phyloP scores from a whole-genome alignment of 2,329 filamentous ascomycete species.

The Calonectria pauciramosa region DNA sequence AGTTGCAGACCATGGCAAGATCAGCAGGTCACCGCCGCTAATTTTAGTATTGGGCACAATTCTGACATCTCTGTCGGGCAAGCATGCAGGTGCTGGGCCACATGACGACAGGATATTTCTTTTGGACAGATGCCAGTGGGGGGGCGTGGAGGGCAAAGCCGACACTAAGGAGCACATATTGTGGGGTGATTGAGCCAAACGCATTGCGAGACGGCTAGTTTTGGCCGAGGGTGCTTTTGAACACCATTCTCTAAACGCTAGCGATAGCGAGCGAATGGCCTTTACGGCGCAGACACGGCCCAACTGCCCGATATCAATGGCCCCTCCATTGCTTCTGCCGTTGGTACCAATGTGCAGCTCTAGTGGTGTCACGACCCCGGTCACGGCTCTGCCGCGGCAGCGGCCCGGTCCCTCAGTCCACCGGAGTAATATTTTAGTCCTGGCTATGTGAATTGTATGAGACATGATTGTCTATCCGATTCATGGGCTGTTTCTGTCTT shows the following conservation, averaged over 20 bases:
- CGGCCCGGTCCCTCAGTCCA: not conserved
- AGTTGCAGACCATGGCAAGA: not conserved
- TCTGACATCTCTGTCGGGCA: not conserved
- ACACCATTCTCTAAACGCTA: not conserved
- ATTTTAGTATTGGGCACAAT: not conserved
- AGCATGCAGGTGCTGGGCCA: not conserved
- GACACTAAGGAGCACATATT: not conserved
- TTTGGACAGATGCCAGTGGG: not conserved
- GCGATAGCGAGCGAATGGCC: not conserved
- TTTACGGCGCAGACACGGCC: not conserved
- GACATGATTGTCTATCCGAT: not conserved
- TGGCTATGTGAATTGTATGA: not conserved
- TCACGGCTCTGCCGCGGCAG: not conserved
- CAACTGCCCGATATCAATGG: not conserved
- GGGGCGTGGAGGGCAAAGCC: not conserved
- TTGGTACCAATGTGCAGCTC: not conserved
- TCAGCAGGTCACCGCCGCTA: not conserved
- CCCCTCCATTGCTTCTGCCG: not conserved
- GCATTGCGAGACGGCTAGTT: not conserved
- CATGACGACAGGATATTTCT: not conserved
- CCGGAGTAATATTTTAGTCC: not conserved
- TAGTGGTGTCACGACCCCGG: not conserved
- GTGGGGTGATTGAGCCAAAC: not conserved
- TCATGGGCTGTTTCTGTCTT: not conserved
- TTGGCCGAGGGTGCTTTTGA: not conserved